A percentile compares a stretch with the other conserved stretches of the same genome.
phyloP scores from a whole-genome alignment of 192 early-diverging fungal species.

The Haplosporangium gracile region DNA sequence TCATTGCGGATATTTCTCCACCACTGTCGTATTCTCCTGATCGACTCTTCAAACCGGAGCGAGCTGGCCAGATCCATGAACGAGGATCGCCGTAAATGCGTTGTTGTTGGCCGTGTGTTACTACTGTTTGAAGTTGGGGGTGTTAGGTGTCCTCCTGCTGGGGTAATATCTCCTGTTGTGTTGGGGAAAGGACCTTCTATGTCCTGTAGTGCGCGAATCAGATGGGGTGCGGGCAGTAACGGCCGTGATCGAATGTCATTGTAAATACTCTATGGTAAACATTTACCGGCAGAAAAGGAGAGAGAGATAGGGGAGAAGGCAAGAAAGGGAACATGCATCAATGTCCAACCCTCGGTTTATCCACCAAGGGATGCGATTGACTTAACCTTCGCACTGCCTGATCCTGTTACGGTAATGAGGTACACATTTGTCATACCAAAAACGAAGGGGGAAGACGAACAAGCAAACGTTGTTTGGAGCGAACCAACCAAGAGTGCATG shows the following conservation, averaged over 20 bases:
- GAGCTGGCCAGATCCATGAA: constrained; percentile 21
- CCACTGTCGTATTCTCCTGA: constrained; percentile 27
- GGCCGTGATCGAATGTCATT: constrained; percentile 44
- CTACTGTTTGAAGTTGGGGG: too few species aligned
- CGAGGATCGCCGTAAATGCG: constrained; percentile 14
- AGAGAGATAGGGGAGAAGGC: neutral
- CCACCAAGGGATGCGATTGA: neutral
- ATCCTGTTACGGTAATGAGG: neutral
- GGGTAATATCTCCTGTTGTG: neutral
- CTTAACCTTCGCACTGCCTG: neutral
- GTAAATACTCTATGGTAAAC: constrained; percentile 37
- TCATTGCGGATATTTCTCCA: constrained; percentile 28
- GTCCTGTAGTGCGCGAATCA: constrained; percentile 25
- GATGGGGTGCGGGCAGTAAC: constrained; percentile 43
- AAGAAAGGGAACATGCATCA: neutral
- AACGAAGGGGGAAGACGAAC: neutral
- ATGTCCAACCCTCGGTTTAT: neutral
- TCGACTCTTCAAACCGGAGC: constrained; percentile 14
- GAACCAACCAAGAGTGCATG: neutral
- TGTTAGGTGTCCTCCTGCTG: neutral
- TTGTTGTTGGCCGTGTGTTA: neutral
- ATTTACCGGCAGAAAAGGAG: neutral
- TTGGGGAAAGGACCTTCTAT: neutral
- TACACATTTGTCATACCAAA: too few species aligned
- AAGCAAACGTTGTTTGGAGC: too few species aligned